These are phyloP conservation scores for Coniferiporia sulphurascens DNA, from an alignment of 1,284 basidiomycete genomes.

Conservation along the genomic window DNA sequence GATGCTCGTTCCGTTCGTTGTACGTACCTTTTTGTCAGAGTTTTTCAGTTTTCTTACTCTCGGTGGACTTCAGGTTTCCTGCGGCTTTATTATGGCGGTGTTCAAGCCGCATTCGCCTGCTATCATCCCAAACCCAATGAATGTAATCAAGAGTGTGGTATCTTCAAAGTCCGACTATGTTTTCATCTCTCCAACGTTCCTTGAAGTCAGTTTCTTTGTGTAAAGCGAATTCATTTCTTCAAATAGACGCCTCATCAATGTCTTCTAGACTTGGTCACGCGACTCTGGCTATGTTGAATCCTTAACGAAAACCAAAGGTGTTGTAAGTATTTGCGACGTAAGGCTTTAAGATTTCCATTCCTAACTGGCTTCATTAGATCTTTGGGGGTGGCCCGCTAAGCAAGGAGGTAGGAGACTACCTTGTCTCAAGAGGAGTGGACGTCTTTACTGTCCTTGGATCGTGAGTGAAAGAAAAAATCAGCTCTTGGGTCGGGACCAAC, in stretches of 20 bases:
- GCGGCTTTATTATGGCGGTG: conserved; percentile 15
- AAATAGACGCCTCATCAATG: not conserved
- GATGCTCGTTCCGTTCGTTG: not conserved
- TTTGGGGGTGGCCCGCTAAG: conserved; percentile 30
- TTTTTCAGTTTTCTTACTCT: not conserved
- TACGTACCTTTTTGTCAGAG: not conserved
- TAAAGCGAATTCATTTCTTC: not conserved
- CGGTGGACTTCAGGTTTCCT: conserved; percentile 1
- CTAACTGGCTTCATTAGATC: conserved; percentile 24
- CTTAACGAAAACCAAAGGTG: too few species aligned
- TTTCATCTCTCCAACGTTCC: conserved; percentile 9
- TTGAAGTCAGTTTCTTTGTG: conserved; percentile 13
- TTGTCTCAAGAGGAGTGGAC: conserved; percentile 24
- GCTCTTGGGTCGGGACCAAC: too few species aligned
- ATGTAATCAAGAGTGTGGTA: conserved; percentile 2
- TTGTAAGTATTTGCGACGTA: too few species aligned
- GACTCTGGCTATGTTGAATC: not conserved
- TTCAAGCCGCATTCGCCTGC: conserved; percentile 13
- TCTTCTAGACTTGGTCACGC: conserved; percentile 14
- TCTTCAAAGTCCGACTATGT: conserved; percentile 7
- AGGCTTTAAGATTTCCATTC: too few species aligned
- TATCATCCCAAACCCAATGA: conserved; percentile 17
- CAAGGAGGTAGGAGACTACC: conserved; percentile 25
- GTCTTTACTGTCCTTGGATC: conserved; percentile 6
- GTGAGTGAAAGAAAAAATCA: conserved; percentile 2